Base-by-base conservation (phyloP, 345 rosid species). In the Durio zibethinus region DNA sequence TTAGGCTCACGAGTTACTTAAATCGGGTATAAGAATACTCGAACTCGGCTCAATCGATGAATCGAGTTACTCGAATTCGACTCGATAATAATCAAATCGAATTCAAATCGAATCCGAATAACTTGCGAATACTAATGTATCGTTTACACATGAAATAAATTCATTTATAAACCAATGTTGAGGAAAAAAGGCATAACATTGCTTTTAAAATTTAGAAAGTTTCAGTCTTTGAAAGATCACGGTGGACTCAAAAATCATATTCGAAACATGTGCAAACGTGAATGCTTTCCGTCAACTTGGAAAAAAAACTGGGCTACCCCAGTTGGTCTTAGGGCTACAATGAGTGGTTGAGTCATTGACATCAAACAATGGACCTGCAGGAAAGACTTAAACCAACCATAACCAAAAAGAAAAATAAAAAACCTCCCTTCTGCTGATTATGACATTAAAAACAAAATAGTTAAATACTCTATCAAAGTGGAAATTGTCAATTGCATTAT, bases 241-340 rank as follows among this genome's bases (percentile, higher is more conserved):
- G 88, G 83, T 79, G 82, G 85, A 71, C 88, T 78, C 72, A 7
- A 29, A 73, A 40, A 40, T 65, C 78, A 53, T 21, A 6, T 25
- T 43, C 48, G 45, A 56, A 27, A 80, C 84, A 83, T 78, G 79
- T 62, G 78, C 43, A 64, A 62, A 74, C 23, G 56, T 40, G 66
- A 73, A 73, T 10, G 35, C 56, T 47, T 69, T 6, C 38, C 38
- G 16, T 47, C 10, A 35, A 7, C 36, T 35, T 36, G 1, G 47
- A 64, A 35, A 57, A 20, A 25, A 18, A 16, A 63, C 20, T 18
- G 42, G 66, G 43, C 8, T 15, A 63, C 12, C 21, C 14, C 68
- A 63, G 16, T 35, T 7, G 12, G 42, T 20, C 4, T 11, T 29
- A 25, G 42, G 56, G 59, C 21, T 61, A 47, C 43, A 27, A 23